Base-by-base conservation (phyloP, 176 grass and related monocot genomes). In the Otatea glauca region DNA sequence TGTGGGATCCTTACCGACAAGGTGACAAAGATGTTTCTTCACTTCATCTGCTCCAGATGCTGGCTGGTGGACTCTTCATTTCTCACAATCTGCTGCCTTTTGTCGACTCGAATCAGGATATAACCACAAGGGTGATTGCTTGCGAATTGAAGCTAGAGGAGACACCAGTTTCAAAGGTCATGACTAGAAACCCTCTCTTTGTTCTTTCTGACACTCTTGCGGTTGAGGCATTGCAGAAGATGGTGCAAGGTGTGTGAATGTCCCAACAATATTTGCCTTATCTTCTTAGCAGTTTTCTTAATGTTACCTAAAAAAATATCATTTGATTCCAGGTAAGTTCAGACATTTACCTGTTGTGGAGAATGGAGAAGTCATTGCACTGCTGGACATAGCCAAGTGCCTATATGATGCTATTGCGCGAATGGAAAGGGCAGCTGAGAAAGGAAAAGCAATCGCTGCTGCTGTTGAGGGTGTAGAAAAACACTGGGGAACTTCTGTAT, bases 341-440 rank as follows among this genome's bases (percentile, higher is more conserved):
- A 96, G 96, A 77, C 96, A 99, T 84, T 76, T 96, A 38, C 96
- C 96, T n/a, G 91, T 99, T 49, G 96, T 99, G 70, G 96, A 99
- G 81, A 89, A 91, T 71, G 96, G 96, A 56, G 96, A 99, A 88
- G 93, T 99, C 54, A 90, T 99, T 90, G 96, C 96, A 25, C 68
- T 99, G 49, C 81, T 96, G 64, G 96, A 99, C 83, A 99, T 99
- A 74, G 91, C 96, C 87, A 99, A 99, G 82, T 99, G 96, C 83
- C 88, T 99, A 14, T 96, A 99, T 83, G 96, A 99, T 84, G 96
- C 96, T 43, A 99, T 99, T 85, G 93, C 93, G 15, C 85, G 96
- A 64, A 94, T 99, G 96, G 96, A 99, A 87, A 94, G 93, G 68
- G 96, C 96, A n/a, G 96, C 96, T 34, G 96, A 99, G 84, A 99